These are phyloP conservation scores for Skeletonema marinoi DNA, from an alignment of 108 stramenopile species.

Conservation along the genomic window DNA sequence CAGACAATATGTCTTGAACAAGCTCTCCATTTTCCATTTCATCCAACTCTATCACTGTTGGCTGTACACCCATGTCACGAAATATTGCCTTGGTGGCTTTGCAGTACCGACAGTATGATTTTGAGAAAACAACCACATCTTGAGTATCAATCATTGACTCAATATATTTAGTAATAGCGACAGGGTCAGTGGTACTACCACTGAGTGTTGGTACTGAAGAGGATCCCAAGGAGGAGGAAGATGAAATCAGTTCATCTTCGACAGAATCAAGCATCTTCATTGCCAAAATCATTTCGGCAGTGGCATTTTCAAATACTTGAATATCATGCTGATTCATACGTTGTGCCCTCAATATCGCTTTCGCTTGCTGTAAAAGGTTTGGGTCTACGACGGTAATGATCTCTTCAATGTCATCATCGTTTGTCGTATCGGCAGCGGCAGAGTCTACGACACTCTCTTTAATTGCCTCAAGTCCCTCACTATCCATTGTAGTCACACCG, in stretches of 20 bases:
- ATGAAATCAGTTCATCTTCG: not conserved
- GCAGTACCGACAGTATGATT: constrained; percentile 68
- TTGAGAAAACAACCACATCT: constrained; percentile 59
- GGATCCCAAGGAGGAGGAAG: not conserved
- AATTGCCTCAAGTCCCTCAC: not conserved
- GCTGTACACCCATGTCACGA: constrained; percentile 39
- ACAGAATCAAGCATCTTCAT: constrained; percentile 15
- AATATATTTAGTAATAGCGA: not conserved
- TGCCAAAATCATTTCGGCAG: not conserved
- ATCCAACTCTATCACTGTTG: constrained; percentile 68
- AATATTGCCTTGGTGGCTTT: constrained; percentile 59
- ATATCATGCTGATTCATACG: constrained; percentile 19
- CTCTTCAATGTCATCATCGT: constrained; percentile 6
- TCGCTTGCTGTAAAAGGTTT: constrained; percentile 6
- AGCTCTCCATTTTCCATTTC: constrained; percentile 67
- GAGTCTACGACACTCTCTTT: not conserved
- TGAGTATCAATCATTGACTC: not conserved
- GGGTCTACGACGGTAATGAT: constrained; percentile 14
- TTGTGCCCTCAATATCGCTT: constrained; percentile 9
- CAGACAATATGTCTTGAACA: constrained; percentile 60
- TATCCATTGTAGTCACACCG: not conserved
- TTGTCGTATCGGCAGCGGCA: not conserved
- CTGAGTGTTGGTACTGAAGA: not conserved
- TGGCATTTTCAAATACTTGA: constrained; percentile 15
- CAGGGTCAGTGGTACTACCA: not conserved